phyloP scores from a whole-genome alignment of 2,329 filamentous ascomycete species.

The Ustulina deusta region DNA sequence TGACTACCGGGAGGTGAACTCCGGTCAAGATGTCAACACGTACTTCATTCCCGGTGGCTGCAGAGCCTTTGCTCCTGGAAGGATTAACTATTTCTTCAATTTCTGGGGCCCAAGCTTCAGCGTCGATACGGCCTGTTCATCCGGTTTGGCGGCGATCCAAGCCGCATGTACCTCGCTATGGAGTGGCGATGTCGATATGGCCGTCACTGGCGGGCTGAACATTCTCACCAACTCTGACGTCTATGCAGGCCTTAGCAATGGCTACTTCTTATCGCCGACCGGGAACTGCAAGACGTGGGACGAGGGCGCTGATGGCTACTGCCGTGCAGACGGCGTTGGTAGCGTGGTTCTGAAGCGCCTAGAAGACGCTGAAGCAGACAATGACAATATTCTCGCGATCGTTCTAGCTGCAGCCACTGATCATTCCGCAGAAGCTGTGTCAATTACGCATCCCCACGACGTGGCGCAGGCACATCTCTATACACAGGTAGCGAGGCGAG shows the following conservation, averaged over 20 bases:
- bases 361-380: slow-evolving; percentile 56
- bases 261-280: slow-evolving; percentile 69
- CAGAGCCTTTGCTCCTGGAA: slow-evolving; percentile 53
- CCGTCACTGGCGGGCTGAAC: slow-evolving; percentile 72
- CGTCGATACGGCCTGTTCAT: slow-evolving; percentile 51
- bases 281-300: slow-evolving; percentile 61
- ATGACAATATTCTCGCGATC: slow-evolving; percentile 54
- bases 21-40: slow-evolving; percentile 65
- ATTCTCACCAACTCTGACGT: slow-evolving; percentile 74
- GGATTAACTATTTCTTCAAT: slow-evolving; percentile 54
- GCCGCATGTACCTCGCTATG: slow-evolving; percentile 68
- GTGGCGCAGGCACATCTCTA: slow-evolving; percentile 72
- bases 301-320: slow-evolving; percentile 61
- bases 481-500: slow-evolving; percentile 65
- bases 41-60: slow-evolving; percentile 53
- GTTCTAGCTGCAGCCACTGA: slow-evolving; percentile 68
- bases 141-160: slow-evolving; percentile 43
- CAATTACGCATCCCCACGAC: slow-evolving; percentile 77
- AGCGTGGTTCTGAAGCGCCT: slow-evolving; percentile 43
- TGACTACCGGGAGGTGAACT: slow-evolving; percentile 72
- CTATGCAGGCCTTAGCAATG: slow-evolving; percentile 69
- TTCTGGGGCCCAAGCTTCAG: slow-evolving; percentile 47
- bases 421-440: slow-evolving; percentile 76
- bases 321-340: slow-evolving; percentile 44
- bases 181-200: slow-evolving; percentile 72